Conservation (phyloP, 2,329 filamentous ascomycete genomes). For the Penicillium occitanis region DNA sequence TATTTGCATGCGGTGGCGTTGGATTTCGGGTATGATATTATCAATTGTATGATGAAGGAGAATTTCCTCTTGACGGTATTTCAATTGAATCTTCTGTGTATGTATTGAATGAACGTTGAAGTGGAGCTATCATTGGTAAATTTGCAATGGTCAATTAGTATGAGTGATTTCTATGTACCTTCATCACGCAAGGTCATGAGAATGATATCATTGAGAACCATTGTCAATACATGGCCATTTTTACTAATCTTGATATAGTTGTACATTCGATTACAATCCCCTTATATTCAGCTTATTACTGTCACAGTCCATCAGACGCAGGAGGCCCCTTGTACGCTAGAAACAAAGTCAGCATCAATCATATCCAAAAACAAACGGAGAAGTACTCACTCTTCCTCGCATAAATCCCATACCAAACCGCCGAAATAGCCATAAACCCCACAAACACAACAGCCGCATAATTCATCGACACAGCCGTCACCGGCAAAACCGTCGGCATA, state of each 20-base stretch:
- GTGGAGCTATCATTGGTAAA: background rate
- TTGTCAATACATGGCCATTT: too few species aligned
- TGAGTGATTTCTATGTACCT: too few species aligned
- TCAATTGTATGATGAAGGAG: background rate
- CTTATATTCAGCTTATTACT: background rate
- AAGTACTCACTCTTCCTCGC: conserved; percentile 51
- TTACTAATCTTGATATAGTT: background rate
- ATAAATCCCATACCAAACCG: conserved; percentile 53
- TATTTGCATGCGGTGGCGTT: conserved; percentile 18
- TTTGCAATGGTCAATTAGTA: too few species aligned
- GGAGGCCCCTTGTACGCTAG: conserved; percentile 40
- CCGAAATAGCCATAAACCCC: conserved; percentile 53
- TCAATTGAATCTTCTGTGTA: background rate
- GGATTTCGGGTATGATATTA: background rate
- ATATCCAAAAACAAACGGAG: background rate
- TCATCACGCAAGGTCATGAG: too few species aligned
- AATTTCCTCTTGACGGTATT: background rate
- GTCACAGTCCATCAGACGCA: conserved; percentile 30
- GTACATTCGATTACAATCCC: background rate
- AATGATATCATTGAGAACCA: too few species aligned
- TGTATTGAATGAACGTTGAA: background rate
- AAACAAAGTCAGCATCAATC: conserved; percentile 7
- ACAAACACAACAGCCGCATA: conserved; percentile 60
- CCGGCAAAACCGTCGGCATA: conserved; percentile 55
- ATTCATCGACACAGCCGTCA: conserved; percentile 55